Evolutionary conservation across 768 basidiomycete genomes (phyloP), one percentile per base, ranked within the genome.

Genomic region (Collybiopsis confluens): DNA sequence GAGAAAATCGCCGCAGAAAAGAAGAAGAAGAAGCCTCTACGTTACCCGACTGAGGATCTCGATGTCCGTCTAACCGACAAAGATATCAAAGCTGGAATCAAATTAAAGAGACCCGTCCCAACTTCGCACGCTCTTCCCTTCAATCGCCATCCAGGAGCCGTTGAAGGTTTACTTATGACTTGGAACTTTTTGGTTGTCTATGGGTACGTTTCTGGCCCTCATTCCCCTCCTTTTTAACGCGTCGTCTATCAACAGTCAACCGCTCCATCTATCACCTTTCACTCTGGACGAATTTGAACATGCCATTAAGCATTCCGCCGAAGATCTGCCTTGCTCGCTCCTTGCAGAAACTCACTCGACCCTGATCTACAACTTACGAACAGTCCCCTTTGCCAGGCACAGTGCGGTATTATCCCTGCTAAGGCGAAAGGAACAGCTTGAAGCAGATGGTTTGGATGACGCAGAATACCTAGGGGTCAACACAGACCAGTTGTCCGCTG

Each of bases 161-260:
- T 97, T 58, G 95, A 98, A 65, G 73, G 78, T 8, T 92, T 98
- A 67, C 70, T 98, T 27, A 87, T 91, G 86, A 74, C 83, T 8
- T 99, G 95, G 95, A 94, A 92, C 69, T 96, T 96, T 68, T 69
- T 98, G 52, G 87, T 91, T 50, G 87, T 93, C 49, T 95, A 95
- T 68, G 92, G 94, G 97, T 97, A 65, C 61, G 83, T 70, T 16
- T 57, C 40, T 21, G 55, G n/a, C 28, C 4, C 21, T 9, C 33
- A 43, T 23, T 21, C 1, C 41, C 38, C 20, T 43, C 56, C 50
- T 60, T 16, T 55, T 43, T 50, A 36, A 55, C 20, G 15, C 26
- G 38, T 27, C 21, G 30, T 11, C 37, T 8, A 33, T 51, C 46
- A 28, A 38, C 57, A 97, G 96, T 4, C 86, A 88, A 77, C 88